Percentiles rank a stretch among this genome's conserved stretches.
These are phyloP conservation scores for Magnusiomyces fungicola DNA, from an alignment of 1,139 yeast species.

Conservation along the genomic window DNA sequence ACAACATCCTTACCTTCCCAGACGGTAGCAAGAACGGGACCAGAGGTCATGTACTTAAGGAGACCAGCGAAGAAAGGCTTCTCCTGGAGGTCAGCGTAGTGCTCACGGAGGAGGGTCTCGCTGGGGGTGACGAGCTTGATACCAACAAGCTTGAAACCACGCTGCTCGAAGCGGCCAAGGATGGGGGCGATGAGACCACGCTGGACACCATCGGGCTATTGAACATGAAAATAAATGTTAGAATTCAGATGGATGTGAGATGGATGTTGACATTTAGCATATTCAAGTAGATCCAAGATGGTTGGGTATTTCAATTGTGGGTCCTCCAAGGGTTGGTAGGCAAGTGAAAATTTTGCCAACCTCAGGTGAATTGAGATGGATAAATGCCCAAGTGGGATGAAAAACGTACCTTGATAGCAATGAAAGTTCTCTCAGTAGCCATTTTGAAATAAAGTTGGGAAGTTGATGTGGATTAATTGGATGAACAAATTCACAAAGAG, in stretches of 20 bases:
- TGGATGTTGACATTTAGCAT: too few relatives aligned
- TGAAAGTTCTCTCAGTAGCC: constrained; percentile 88
- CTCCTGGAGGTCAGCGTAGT: constrained; percentile 89
- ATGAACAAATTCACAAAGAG: constrained; percentile 1
- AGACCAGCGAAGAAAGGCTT: constrained; percentile 96
- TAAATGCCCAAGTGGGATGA: too few relatives aligned
- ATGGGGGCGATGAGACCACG: constrained; percentile 92
- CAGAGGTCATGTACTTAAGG: constrained; percentile 93
- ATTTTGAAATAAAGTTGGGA: constrained; percentile 26
- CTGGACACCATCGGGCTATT: constrained; percentile 97
- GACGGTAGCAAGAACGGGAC: constrained; percentile 98
- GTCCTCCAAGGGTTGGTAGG: too few relatives aligned
- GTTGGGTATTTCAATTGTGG: too few relatives aligned
- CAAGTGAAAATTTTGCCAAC: too few relatives aligned
- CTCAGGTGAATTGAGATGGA: too few relatives aligned
- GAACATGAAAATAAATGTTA: too few relatives aligned
- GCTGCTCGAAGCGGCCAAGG: constrained; percentile 89
- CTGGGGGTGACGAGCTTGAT: constrained; percentile 87
- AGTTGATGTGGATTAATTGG: not conserved
- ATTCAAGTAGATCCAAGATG: too few relatives aligned
- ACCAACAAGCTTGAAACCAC: constrained; percentile 96
- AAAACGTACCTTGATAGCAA: constrained; percentile 67
- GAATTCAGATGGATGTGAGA: not conserved
- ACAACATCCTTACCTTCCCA: constrained; percentile 99
- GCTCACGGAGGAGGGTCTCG: constrained; percentile 82